Evolutionary conservation across 192 early-diverging fungal genomes (phyloP).

Genomic region (Coemansia sp.): DNA sequence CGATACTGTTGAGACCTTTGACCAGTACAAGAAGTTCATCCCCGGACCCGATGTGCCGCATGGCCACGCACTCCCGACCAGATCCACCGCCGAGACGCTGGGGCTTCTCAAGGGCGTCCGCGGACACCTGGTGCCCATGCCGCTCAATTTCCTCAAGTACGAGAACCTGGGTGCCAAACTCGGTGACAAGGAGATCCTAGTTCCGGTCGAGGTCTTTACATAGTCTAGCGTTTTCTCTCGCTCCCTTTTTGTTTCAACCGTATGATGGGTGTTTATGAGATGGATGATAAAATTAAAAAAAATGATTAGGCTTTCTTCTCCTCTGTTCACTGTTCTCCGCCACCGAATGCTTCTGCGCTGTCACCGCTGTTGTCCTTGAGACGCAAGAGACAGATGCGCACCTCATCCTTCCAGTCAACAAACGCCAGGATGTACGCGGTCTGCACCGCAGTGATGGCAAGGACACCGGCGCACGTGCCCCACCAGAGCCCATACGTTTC

Average conservation of each 20-base stretch:
- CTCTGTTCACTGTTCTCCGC: neutral
- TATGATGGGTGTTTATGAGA: too few relatives aligned
- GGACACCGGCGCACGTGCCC: constrained; percentile 22
- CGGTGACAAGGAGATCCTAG: constrained; percentile 51
- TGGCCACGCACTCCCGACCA: constrained; percentile 41
- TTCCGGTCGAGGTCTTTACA: constrained; percentile 55
- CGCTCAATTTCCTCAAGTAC: constrained; percentile 52
- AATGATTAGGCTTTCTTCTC: neutral
- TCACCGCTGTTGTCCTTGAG: constrained; percentile 10
- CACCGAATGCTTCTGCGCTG: neutral
- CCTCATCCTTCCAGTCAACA: constrained; percentile 37
- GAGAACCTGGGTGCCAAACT: constrained; percentile 56
- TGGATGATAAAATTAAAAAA: too few relatives aligned
- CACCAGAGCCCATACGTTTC: constrained; percentile 30
- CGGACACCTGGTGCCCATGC: constrained; percentile 53
- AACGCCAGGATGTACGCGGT: constrained; percentile 16
- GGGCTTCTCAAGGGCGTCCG: constrained; percentile 37
- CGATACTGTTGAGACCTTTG: constrained; percentile 69
- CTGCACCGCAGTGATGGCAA: constrained; percentile 19
- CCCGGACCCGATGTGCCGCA: constrained; percentile 43
- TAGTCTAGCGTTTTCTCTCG: constrained; percentile 9
- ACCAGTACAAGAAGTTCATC: constrained; percentile 56
- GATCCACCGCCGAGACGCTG: constrained; percentile 25
- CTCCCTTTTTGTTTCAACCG: neutral
- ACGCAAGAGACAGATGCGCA: constrained; percentile 15